Conservation (phyloP, 1,284 basidiomycete species). For the Rhodotorula sp. region DNA sequence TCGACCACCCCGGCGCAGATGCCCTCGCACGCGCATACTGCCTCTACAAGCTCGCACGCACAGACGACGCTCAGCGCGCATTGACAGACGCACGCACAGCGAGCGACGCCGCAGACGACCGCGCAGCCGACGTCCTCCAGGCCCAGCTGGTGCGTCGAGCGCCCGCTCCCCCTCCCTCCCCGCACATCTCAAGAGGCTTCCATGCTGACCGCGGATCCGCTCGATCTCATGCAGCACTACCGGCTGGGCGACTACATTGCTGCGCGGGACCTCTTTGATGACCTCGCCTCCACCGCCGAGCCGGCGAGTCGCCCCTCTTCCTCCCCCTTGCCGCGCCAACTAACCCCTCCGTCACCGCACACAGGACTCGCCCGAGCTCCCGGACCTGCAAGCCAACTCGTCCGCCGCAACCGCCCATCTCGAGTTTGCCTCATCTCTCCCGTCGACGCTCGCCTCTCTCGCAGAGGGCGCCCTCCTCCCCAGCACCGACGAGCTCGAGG, state of each 20-base stretch:
- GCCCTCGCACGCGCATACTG: conserved; percentile 33
- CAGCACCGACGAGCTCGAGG: conserved; percentile 19
- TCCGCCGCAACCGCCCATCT: conserved; percentile 32
- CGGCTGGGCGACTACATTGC: conserved; percentile 40
- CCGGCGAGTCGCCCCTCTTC: conserved; percentile 15
- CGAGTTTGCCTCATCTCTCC: conserved; percentile 41
- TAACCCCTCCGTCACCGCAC: background rate
- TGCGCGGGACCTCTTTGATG: conserved; percentile 40
- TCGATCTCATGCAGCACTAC: conserved; percentile 34
- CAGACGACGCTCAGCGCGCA: conserved; percentile 21
- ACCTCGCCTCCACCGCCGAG: conserved; percentile 42
- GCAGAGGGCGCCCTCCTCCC: conserved; percentile 21
- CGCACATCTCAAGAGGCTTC: background rate
- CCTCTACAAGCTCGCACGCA: conserved; percentile 43
- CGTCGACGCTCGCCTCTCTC: conserved; percentile 13
- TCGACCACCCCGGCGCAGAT: background rate
- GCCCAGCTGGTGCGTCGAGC: conserved; percentile 43
- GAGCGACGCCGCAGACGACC: conserved; percentile 9
- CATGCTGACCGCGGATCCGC: background rate
- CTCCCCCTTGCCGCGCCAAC: background rate
- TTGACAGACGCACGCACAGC: conserved; percentile 17
- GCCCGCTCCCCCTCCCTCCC: no score
- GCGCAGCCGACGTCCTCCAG: conserved; percentile 35
- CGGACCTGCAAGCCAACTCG: conserved; percentile 43
- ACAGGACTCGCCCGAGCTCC: conserved; percentile 46